Evolutionary conservation across 192 early-diverging fungal genomes (phyloP).

Genomic region (Funneliformis geosporum): DNA sequence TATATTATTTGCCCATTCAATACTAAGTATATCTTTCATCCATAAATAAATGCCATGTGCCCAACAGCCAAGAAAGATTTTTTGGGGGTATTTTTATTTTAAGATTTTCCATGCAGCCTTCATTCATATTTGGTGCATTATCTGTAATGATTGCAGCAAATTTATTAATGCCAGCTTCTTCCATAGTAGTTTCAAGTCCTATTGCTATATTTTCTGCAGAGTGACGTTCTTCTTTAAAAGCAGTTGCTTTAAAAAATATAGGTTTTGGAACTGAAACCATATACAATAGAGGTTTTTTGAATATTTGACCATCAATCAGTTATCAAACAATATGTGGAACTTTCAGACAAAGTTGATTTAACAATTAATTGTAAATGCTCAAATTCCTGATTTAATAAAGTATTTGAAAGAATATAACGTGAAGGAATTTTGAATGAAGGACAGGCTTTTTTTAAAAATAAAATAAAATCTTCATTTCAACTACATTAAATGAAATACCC

Average conservation of each 20-base stretch:
- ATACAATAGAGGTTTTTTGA: neutral
- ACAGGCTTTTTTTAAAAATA: neutral
- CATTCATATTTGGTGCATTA: conserved; percentile 1
- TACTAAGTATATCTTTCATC: conserved; percentile 8
- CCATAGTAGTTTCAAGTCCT: neutral
- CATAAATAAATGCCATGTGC: neutral
- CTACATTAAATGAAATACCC: neutral
- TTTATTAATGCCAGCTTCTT: neutral
- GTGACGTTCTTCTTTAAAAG: neutral
- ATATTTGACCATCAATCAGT: neutral
- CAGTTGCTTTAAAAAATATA: too few species aligned
- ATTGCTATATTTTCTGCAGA: neutral
- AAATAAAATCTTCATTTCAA: neutral
- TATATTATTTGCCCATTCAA: neutral
- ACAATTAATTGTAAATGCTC: neutral
- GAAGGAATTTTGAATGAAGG: neutral
- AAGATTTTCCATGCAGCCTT: neutral
- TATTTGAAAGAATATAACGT: neutral
- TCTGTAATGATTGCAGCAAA: neutral
- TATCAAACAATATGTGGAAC: neutral
- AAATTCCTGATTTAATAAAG: neutral
- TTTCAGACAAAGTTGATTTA: neutral
- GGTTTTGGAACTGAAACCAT: too few species aligned
- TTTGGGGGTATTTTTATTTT: neutral
- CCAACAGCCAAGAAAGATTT: neutral